These are phyloP conservation scores for Xylaria flabelliformis DNA, from an alignment of 495 filamentous ascomycete genomes.

Conservation along the genomic window DNA sequence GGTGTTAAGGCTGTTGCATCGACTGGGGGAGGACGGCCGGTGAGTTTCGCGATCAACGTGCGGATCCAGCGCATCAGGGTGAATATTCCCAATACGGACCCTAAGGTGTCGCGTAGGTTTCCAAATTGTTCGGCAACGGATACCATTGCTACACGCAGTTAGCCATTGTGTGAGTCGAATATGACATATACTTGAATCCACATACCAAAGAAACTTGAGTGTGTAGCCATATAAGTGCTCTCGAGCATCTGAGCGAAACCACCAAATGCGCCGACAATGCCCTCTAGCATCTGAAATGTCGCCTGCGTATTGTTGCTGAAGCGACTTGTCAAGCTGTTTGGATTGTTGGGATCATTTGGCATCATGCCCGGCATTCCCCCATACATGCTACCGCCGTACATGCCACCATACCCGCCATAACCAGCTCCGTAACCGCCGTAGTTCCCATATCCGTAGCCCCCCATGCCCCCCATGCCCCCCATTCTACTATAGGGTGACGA, in stretches of 20 bases:
- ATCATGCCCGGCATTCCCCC: slow-evolving; percentile 70
- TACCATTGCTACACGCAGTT: slow-evolving; percentile 80
- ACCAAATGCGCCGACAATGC: slow-evolving; percentile 96
- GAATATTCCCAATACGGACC: slow-evolving; percentile 93
- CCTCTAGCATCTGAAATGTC: slow-evolving; percentile 99
- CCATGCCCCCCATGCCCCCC: slow-evolving; percentile 53
- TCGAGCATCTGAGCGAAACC: slow-evolving; percentile 99
- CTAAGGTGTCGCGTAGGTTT: slow-evolving; percentile 90
- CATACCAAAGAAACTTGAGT: slow-evolving; percentile 97
- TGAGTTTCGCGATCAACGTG: slow-evolving; percentile 88
- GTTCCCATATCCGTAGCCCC: slow-evolving; percentile 53
- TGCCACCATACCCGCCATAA: slow-evolving; percentile 51
- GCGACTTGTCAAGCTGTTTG: slow-evolving; percentile 86
- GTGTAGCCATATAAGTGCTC: slow-evolving; percentile 99
- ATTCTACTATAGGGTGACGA: slow-evolving; percentile 54
- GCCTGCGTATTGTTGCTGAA: slow-evolving; percentile 92
- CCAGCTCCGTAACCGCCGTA: slow-evolving; percentile 53
- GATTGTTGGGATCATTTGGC: slow-evolving; percentile 81
- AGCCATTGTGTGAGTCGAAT: slow-evolving; percentile 25
- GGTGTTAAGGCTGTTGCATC: slow-evolving; percentile 86
- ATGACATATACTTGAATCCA: slow-evolving; percentile 21
- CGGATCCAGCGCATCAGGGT: slow-evolving; percentile 93
- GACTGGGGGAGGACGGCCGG: slow-evolving; percentile 89
- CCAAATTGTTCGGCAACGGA: slow-evolving; percentile 97
- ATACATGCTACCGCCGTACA: slow-evolving; percentile 62